phyloP scores from a whole-genome alignment of 805 yeast genomes.

The Gaillardinia entomophila region DNA sequence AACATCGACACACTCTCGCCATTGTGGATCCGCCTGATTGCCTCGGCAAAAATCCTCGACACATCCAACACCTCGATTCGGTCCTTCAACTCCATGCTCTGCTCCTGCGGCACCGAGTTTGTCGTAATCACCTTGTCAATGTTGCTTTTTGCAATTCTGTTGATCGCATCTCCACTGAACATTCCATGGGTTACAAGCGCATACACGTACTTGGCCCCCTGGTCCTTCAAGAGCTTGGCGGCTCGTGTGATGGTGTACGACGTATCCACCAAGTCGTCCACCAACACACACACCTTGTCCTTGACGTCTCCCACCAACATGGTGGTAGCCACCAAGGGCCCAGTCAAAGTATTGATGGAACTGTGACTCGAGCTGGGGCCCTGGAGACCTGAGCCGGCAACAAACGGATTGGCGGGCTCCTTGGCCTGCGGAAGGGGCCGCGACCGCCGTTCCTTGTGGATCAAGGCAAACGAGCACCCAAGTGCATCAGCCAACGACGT shows the following conservation, averaged over 20 bases:
- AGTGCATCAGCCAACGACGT: constrained; percentile 88
- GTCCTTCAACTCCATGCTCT: constrained; percentile 43
- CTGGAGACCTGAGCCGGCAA: not conserved
- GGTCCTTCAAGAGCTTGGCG: constrained; percentile 84
- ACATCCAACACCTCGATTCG: constrained; percentile 82
- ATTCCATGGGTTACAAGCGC: constrained; percentile 91
- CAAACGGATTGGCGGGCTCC: not conserved
- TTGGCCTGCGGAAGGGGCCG: not conserved
- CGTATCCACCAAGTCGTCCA: constrained; percentile 94
- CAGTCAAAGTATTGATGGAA: constrained; percentile 12
- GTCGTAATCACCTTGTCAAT: constrained; percentile 87
- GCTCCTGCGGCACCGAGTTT: constrained; percentile 83
- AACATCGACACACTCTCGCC: constrained; percentile 95
- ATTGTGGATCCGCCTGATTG: constrained; percentile 91
- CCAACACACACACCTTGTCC: constrained; percentile 78
- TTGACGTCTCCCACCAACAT: constrained; percentile 96
- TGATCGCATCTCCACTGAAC: constrained; percentile 86
- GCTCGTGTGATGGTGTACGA: constrained; percentile 89
- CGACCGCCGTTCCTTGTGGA: constrained; percentile 82
- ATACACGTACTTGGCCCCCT: constrained; percentile 82
- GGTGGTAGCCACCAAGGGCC: constrained; percentile 61
- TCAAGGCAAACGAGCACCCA: constrained; percentile 85
- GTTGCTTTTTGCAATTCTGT: constrained; percentile 56
- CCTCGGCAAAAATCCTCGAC: constrained; percentile 84
- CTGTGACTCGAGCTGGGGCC: not conserved